Evolutionary conservation across 495 filamentous ascomycete species (phyloP).

Genomic region (Daldinia childiae): DNA sequence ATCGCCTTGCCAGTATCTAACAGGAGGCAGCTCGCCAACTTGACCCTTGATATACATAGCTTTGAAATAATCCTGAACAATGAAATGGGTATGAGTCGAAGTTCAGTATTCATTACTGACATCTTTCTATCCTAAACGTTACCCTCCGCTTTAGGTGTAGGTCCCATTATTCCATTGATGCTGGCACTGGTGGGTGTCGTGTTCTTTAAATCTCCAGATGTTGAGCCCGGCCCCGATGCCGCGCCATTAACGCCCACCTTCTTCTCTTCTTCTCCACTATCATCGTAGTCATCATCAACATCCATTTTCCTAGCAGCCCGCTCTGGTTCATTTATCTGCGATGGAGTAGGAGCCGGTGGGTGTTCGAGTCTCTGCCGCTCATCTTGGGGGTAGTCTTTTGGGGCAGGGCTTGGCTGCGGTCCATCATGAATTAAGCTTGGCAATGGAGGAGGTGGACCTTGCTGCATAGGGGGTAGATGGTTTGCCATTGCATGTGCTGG

Average conservation of each 20-base stretch:
- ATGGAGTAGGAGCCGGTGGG: conserved; percentile 56
- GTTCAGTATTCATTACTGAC: conserved; percentile 27
- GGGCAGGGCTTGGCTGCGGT: conserved; percentile 62
- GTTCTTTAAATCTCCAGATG: conserved; percentile 58
- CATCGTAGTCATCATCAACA: conserved; percentile 92
- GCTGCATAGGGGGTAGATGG: conserved; percentile 73
- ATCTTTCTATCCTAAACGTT: conserved; percentile 24
- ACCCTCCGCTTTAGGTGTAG: conserved; percentile 51
- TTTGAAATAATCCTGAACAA: conserved; percentile 27
- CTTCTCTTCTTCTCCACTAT: conserved; percentile 90
- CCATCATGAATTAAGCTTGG: conserved; percentile 65
- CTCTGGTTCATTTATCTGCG: conserved; percentile 70
- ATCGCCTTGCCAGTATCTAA: conserved; percentile 42
- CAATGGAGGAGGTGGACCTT: conserved; percentile 62
- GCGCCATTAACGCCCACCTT: conserved; percentile 56
- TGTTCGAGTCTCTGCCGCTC: conserved; percentile 60
- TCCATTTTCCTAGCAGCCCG: conserved; percentile 94
- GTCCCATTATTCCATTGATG: conserved; percentile 58
- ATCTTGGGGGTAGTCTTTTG: conserved; percentile 68
- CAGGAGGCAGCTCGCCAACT: conserved; percentile 30
- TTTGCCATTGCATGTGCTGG: conserved; percentile 72
- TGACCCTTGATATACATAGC: conserved; percentile 40
- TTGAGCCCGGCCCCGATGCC: conserved; percentile 48
- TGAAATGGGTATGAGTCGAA: conserved; percentile 33
- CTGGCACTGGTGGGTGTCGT: conserved; percentile 54